phyloP scores from a whole-genome alignment of 495 filamentous ascomycete genomes.

The Aspergillus haitiensis region DNA sequence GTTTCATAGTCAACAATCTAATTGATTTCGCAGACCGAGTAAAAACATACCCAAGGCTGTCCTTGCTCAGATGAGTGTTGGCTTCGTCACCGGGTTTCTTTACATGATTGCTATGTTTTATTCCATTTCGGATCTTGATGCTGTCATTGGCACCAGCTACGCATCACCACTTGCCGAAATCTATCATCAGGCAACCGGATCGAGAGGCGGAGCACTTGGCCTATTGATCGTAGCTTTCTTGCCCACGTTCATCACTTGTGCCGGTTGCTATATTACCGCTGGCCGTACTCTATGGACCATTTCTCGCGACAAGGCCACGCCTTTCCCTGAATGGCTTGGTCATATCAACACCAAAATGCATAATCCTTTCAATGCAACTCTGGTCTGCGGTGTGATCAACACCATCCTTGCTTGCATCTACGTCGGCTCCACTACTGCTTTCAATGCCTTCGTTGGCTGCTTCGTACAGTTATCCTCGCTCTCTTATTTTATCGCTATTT shows the following conservation, averaged over 20 bases:
- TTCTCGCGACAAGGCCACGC: conserved; percentile 65
- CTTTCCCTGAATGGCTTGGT: conserved; percentile 42
- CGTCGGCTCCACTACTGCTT: conserved; percentile 70
- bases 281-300: conserved; percentile 88
- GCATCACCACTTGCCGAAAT: conserved; percentile 75
- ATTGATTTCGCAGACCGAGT: conserved; percentile 32
- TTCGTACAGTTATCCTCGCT: conserved; percentile 67
- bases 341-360: conserved; percentile 47
- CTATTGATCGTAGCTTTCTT: conserved; percentile 67
- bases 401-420: conserved; percentile 74
- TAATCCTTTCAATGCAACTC: conserved; percentile 67
- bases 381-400: conserved; percentile 58
- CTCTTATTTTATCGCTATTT: conserved; percentile 75
- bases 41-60: conserved; percentile 53
- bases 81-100: conserved; percentile 49
- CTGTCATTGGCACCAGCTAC: conserved; percentile 42
- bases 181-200: conserved; percentile 75
- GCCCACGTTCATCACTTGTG: conserved; percentile 58
- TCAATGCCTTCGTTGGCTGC: conserved; percentile 73
- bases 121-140: conserved; percentile 44
- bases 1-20: conserved; percentile 1
- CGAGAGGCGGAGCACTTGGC: conserved; percentile 56
- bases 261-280: conserved; percentile 71
- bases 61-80: conserved; percentile 49
- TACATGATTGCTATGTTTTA: conserved; percentile 58